Conservation (phyloP, 108 stramenopile species). For the Bacterosira constricta region DNA sequence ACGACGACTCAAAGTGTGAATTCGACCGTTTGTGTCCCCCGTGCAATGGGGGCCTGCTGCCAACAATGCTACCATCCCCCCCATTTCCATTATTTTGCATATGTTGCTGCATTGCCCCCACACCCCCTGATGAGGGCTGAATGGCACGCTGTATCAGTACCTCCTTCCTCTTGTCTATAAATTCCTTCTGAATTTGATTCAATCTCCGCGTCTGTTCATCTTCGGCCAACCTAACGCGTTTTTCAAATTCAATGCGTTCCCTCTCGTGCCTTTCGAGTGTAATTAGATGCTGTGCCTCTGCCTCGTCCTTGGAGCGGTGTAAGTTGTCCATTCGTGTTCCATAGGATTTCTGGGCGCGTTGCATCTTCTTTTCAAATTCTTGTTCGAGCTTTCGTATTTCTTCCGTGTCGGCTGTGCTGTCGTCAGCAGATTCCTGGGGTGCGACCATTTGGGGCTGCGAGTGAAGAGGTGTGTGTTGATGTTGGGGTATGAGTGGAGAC, state of each 20-base stretch:
- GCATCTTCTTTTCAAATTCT: slow-evolving; percentile 82
- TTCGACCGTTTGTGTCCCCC: slow-evolving; percentile 48
- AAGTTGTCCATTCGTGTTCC: slow-evolving; percentile 88
- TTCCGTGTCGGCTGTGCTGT: slow-evolving; percentile 53
- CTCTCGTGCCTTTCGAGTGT: slow-evolving; percentile 87
- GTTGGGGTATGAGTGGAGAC: background rate
- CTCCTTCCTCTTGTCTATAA: slow-evolving; percentile 38
- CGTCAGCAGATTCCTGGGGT: slow-evolving; percentile 26
- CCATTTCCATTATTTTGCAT: background rate
- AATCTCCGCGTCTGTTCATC: slow-evolving; percentile 79
- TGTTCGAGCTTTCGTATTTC: slow-evolving; percentile 73
- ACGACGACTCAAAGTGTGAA: slow-evolving; percentile 40
- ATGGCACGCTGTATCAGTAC: slow-evolving; percentile 25
- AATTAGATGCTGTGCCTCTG: slow-evolving; percentile 85
- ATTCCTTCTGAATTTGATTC: slow-evolving; percentile 74
- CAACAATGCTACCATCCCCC: background rate
- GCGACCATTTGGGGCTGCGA: slow-evolving; percentile 18
- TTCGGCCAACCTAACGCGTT: slow-evolving; percentile 79
- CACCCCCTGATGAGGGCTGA: background rate
- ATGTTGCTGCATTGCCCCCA: background rate
- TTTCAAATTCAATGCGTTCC: slow-evolving; percentile 84
- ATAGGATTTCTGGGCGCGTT: slow-evolving; percentile 81
- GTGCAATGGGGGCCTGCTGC: slow-evolving; percentile 29
- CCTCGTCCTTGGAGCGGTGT: slow-evolving; percentile 72
- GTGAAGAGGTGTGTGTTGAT: background rate